Conservation (phyloP, 192 early-diverging fungal genomes). For the Coemansia sp. region DNA sequence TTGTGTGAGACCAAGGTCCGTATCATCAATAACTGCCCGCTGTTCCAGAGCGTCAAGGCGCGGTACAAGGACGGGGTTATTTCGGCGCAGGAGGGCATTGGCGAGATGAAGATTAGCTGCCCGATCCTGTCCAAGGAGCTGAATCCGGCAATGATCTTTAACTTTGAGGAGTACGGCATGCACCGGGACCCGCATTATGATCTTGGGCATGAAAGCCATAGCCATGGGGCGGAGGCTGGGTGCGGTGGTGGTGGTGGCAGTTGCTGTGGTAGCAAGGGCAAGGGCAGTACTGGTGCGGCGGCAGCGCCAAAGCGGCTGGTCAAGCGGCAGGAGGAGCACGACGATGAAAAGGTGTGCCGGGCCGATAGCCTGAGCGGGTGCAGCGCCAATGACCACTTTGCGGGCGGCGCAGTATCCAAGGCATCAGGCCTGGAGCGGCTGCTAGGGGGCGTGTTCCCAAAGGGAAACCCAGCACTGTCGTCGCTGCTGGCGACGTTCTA, state of each 20-base stretch:
- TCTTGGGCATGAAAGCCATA: slow-evolving; percentile 29
- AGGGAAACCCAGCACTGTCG: slow-evolving; percentile 38
- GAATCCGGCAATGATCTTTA: slow-evolving; percentile 46
- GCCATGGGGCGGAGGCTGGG: slow-evolving; percentile 4
- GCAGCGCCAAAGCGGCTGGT: slow-evolving; percentile 22
- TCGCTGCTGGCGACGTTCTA: slow-evolving; percentile 69
- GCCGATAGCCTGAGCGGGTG: slow-evolving; percentile 14
- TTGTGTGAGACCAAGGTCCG: slow-evolving; percentile 30
- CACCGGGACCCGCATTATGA: slow-evolving; percentile 40
- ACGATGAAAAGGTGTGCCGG: slow-evolving; percentile 25
- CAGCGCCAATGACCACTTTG: slow-evolving; percentile 11
- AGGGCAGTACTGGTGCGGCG: not conserved
- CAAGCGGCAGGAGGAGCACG: slow-evolving; percentile 16
- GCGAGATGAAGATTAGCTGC: slow-evolving; percentile 45
- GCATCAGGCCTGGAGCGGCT: slow-evolving; percentile 33
- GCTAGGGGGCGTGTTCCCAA: slow-evolving; percentile 45
- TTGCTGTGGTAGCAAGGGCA: slow-evolving; percentile 27
- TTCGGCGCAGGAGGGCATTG: slow-evolving; percentile 26
- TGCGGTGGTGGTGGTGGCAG: not conserved
- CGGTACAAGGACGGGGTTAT: slow-evolving; percentile 26
- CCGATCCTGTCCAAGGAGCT: slow-evolving; percentile 50
- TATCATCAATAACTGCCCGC: slow-evolving; percentile 44
- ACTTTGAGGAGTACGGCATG: slow-evolving; percentile 44
- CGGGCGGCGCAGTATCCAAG: not conserved
- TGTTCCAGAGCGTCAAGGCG: slow-evolving; percentile 39